Base-by-base conservation (phyloP, 2,329 filamentous ascomycete species). In the Penicillium sp. region DNA sequence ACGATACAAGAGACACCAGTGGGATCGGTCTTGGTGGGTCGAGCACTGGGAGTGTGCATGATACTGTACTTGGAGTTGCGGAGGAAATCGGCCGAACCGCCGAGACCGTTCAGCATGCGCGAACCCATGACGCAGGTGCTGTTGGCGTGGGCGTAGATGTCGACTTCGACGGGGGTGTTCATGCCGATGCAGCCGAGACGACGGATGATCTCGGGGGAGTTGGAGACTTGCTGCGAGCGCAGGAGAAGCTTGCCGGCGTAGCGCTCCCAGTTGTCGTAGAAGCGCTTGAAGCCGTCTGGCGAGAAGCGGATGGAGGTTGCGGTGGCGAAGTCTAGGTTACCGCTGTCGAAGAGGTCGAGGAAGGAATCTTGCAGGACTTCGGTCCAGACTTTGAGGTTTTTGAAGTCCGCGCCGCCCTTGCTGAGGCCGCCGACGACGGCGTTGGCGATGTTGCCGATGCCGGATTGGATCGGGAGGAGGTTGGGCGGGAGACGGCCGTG, bases 61-160 rank as follows among this genome's bases (percentile, higher is more conserved):
- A 95, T 95, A 63, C 81, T 86, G 79, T 95, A 90, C 72, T 92
- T 92, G 53, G 86, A 73, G 61, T 75, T 83, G 50, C 88, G 82
- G 50, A 93, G 76, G 79, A 93, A 93, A 66, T 93, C 88, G 44
- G 88, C 88, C 1, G 83, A 87, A 3, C 88, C 88, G 41, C 88
- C 88, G 6, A 93, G 82, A 10, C 88, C 88, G 75, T 92, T 92
- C 53, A 93, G 79, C 87, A 92, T 93, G 49, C 90, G 84, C 54
- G 80, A 86, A 56, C 90, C 89, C 83, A 93, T 89, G 18, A 95
- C 89, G 65, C 87, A 91, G 46, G 89, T 95, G 54, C 80, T 86
- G 81, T 95, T 95, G 62, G 90, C 90, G 74, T 95, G 89, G 2
- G 89, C 90, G 74, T 95, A 95, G 64, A 95, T 95, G 73, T 95